Base-by-base conservation (phyloP, 352 stramenopile species). In the Phytophthora boehmeriae region DNA sequence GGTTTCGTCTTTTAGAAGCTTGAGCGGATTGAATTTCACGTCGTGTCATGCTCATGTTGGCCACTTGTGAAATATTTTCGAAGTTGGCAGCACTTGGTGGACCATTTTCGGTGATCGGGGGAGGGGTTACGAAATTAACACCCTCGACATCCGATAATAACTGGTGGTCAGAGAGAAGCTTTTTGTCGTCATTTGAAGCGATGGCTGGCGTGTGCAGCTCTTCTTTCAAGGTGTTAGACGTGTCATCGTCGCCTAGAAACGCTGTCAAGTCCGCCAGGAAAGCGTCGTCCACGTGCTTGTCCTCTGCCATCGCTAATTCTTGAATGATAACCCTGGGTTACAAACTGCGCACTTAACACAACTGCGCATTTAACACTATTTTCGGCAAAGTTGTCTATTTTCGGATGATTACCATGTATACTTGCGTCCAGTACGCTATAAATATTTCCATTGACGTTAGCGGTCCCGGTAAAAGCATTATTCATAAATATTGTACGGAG, bases 121-220 rank as follows among this genome's bases (percentile, higher is more conserved):
- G 25, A 3, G 3, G 25, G 6, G 25, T 30, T 30, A 30, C 25
- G 6, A 6, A 6, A 6, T 30, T 30, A 30, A 63, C 20, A 1
- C 36, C 38, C n/a, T 58, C 48, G 2, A 48, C 59, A 42, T 65
- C 57, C 22, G 34, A 35, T 43, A 64, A 28, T 43, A 64, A 39
- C 11, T 32, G 19, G 5, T 49, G 19, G 16, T 32, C 56, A 16
- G 60, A 44, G 10, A 42, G 9, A 9, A 57, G 38, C 14, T 54
- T 1, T 16, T 54, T 1, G 10, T 16, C 8, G 44, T 20, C 44
- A 23, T 22, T 25, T 35, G 23, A 16, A 20, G 44, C 8, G 11
- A 4, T 23, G 11, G 19, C 20, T 13, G 17, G 22, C 5, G 8
- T 8, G 11, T 54, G 49, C 5, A 47, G 14, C 32, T 46, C 34